phyloP scores from a whole-genome alignment of 208 protist genomes.

The Leishmania aethiopica region DNA sequence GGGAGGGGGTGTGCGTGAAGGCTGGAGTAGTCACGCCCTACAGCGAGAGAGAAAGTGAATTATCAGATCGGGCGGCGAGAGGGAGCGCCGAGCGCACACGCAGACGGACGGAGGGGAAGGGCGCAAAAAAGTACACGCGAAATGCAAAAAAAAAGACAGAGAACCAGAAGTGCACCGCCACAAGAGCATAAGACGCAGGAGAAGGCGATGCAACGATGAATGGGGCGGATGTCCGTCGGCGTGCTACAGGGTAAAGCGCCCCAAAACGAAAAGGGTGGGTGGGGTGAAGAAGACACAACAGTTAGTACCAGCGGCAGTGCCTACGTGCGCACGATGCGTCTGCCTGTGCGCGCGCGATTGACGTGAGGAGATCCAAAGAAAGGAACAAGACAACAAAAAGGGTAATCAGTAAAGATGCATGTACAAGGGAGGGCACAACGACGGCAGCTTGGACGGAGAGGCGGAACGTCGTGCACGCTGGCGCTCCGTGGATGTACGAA shows the following conservation, averaged over 20 bases:
- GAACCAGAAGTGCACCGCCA: too few relatives aligned
- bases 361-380: background rate
- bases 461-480: background rate
- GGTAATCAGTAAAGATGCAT: background rate
- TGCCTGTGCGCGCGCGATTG: background rate
- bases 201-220: background rate
- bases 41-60: background rate
- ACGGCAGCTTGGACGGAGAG: background rate
- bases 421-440: background rate
- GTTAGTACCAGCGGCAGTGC: background rate
- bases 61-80: background rate
- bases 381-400: background rate
- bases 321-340: background rate
- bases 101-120: background rate
- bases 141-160: background rate
- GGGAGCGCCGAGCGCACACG: background rate
- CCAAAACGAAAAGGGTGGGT: too few relatives aligned
- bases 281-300: background rate
- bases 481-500: background rate
- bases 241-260: background rate
- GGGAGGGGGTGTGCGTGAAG: background rate
- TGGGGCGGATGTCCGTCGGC: background rate
- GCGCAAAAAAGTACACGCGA: background rate
- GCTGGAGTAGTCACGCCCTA: background rate
- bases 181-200: too few relatives aligned